Evolutionary conservation across 306 rosid species (phyloP).

Genomic region (Acmispon strigosus): DNA sequence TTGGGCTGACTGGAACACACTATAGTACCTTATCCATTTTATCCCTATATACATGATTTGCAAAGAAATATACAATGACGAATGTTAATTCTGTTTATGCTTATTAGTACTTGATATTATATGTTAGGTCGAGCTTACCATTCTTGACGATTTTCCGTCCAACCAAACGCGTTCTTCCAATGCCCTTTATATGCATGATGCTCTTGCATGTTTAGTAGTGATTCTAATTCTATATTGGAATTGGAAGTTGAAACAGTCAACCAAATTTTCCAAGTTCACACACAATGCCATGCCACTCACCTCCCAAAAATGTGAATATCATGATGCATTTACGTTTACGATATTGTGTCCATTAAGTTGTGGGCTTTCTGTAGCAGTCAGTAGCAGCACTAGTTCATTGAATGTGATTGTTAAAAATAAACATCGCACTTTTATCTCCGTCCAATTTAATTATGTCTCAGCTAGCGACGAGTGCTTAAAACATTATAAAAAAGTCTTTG

Average conservation of each 20-base stretch:
- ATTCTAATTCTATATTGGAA: background rate
- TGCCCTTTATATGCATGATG: background rate
- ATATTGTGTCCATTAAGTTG: background rate
- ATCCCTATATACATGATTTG: no score
- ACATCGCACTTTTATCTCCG: background rate
- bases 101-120: no score
- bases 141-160: constrained; percentile 18
- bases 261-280: constrained; percentile 11
- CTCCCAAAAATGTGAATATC: constrained; percentile 6
- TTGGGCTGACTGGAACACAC: no score
- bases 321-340: background rate
- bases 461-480: no score
- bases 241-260: background rate
- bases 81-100: no score
- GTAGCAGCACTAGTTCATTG: background rate
- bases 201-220: no score
- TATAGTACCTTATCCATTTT: no score
- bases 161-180: background rate
- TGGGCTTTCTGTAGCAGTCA: background rate
- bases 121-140: background rate
- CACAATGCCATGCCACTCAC: background rate
- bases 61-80: no score
- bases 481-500: no score
- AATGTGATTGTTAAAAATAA: background rate
- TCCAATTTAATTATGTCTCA: background rate